Evolutionary conservation across 1,284 basidiomycete genomes (phyloP).

Genomic region (Ustilago lituana): DNA sequence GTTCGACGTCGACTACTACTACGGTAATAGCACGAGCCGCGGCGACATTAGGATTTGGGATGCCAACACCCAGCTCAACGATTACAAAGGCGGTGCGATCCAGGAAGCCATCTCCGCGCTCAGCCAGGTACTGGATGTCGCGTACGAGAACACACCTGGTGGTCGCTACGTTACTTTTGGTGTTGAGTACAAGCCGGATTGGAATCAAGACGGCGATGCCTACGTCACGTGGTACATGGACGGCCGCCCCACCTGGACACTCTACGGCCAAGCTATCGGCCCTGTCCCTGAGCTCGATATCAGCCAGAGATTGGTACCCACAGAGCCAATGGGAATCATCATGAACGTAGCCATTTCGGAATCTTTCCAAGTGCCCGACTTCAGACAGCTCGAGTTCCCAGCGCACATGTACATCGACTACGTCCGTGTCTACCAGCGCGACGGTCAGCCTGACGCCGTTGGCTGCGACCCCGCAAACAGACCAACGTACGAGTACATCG

Average conservation of each 20-base stretch:
- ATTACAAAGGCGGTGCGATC: conserved; percentile 61
- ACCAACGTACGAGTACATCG: conserved; percentile 65
- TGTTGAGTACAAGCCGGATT: conserved; percentile 66
- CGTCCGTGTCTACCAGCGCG: conserved; percentile 70
- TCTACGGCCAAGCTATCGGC: conserved; percentile 45
- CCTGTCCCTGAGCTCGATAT: conserved; percentile 52
- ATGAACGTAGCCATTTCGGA: conserved; percentile 65
- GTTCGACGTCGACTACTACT: conserved; percentile 63
- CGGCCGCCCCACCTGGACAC: conserved; percentile 60
- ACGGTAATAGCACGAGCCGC: conserved; percentile 37
- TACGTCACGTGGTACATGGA: conserved; percentile 64
- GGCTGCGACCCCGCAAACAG: conserved; percentile 62
- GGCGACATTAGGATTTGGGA: conserved; percentile 55
- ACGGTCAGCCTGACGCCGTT: conserved; percentile 65
- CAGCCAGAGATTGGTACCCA: conserved; percentile 52
- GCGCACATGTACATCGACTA: conserved; percentile 69
- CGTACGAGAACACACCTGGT: conserved; percentile 45
- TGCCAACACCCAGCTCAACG: conserved; percentile 51
- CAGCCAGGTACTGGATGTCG: conserved; percentile 51
- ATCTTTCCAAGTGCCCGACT: conserved; percentile 69
- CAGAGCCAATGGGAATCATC: conserved; percentile 61
- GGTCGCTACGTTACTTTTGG: conserved; percentile 57
- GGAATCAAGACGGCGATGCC: conserved; percentile 53
- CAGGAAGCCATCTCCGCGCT: conserved; percentile 66
- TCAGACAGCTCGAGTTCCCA: conserved; percentile 68